Percentiles rank a stretch among this genome's conserved stretches.
These are phyloP conservation scores for Plasmodium inui DNA, from an alignment of 169 alveolate genomes.

Conservation along the genomic window DNA sequence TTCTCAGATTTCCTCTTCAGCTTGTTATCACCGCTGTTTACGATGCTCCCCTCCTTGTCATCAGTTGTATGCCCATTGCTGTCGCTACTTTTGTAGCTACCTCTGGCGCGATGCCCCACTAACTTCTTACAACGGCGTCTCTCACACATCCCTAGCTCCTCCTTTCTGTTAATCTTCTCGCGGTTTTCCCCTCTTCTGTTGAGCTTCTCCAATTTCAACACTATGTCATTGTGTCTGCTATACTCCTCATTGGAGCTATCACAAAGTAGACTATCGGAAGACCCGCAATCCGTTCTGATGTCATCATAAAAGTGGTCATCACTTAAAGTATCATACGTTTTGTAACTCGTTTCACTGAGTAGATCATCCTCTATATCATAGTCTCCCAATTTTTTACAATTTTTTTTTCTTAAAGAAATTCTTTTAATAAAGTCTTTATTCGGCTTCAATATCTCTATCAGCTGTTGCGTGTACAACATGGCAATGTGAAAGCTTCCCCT, in stretches of 20 bases:
- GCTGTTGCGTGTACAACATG: slow-evolving; percentile 70
- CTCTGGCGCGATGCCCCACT: not conserved
- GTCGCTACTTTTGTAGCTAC: not conserved
- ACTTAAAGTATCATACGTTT: slow-evolving; percentile 57
- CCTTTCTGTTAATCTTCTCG: not conserved
- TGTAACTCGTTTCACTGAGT: slow-evolving; percentile 27
- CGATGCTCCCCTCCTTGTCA: not conserved
- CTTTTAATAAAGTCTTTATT: slow-evolving; percentile 43
- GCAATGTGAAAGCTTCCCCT: slow-evolving; percentile 47
- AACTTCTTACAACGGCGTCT: not conserved
- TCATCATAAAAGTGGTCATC: slow-evolving; percentile 69
- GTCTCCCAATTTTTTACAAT: slow-evolving; percentile 4
- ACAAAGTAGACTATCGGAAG: slow-evolving; percentile 71
- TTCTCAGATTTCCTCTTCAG: not conserved
- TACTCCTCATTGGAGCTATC: slow-evolving; percentile 51
- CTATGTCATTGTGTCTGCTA: not conserved
- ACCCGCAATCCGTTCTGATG: slow-evolving; percentile 41
- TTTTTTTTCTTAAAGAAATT: slow-evolving; percentile 26
- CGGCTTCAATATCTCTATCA: slow-evolving; percentile 68
- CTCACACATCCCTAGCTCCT: not conserved
- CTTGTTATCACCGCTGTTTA: not conserved
- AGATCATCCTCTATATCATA: slow-evolving; percentile 4
- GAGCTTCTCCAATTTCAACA: slow-evolving; percentile 8
- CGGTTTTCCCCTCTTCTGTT: not conserved
- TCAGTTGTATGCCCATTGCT: not conserved